Percentiles rank a stretch among this genome's conserved stretches.
phyloP scores from a whole-genome alignment of 192 early-diverging fungal genomes.

The Gaertneriomyces sp. region DNA sequence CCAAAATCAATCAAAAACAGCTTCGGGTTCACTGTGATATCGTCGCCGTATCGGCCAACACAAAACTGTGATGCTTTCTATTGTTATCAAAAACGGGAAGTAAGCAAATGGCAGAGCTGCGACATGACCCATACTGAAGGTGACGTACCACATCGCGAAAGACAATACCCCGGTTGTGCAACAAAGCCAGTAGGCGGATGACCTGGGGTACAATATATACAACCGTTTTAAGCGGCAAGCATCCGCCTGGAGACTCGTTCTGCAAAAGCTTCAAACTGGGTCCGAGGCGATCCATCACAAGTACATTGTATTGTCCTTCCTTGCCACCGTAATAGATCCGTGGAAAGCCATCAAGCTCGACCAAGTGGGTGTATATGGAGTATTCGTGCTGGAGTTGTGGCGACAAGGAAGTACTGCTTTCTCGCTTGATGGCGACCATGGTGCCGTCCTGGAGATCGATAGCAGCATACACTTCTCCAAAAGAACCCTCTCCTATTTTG shows the following conservation, averaged over 20 bases:
- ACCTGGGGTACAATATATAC: slow-evolving; percentile 31
- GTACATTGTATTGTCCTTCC: slow-evolving; percentile 22
- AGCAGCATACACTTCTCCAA: slow-evolving; percentile 45
- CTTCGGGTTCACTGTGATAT: slow-evolving; percentile 27
- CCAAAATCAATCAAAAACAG: slow-evolving; percentile 46
- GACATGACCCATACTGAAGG: neutral
- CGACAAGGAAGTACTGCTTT: slow-evolving; percentile 1
- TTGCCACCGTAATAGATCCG: slow-evolving; percentile 28
- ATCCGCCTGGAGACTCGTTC: slow-evolving; percentile 12
- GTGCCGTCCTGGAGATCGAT: slow-evolving; percentile 29
- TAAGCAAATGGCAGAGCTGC: neutral
- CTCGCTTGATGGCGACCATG: slow-evolving; percentile 45
- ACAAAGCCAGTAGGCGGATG: slow-evolving; percentile 22
- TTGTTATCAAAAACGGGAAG: neutral
- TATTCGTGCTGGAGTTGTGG: slow-evolving; percentile 22
- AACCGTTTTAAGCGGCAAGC: slow-evolving; percentile 40
- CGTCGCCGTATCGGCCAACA: slow-evolving; percentile 36
- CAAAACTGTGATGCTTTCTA: slow-evolving; percentile 55
- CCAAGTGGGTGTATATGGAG: neutral
- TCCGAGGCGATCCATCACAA: slow-evolving; percentile 43
- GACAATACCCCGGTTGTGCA: slow-evolving; percentile 36
- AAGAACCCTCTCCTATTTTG: slow-evolving; percentile 43
- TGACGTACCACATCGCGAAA: slow-evolving; percentile 43
- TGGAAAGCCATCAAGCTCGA: slow-evolving; percentile 33
- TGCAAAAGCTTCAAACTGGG: slow-evolving; percentile 30